Evolutionary conservation across 2,329 filamentous ascomycete genomes (phyloP).

Genomic region (Diplocarpon mali): DNA sequence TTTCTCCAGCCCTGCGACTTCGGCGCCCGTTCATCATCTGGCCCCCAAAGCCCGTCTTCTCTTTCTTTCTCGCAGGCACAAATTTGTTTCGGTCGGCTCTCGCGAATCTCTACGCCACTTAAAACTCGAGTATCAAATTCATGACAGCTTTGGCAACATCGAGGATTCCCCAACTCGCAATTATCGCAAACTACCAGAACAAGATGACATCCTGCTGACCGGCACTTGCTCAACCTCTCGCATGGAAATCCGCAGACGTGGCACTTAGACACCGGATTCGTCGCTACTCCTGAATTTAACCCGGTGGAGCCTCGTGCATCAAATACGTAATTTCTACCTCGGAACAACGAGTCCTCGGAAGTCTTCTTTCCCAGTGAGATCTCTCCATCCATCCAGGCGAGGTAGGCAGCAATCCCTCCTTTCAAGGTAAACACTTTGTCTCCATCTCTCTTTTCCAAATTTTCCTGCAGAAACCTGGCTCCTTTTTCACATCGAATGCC

Average conservation of each 20-base stretch:
- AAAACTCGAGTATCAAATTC: slow-evolving; percentile 10
- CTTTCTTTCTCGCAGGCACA: slow-evolving; percentile 25
- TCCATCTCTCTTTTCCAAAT: slow-evolving; percentile 13
- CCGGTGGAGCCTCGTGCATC: slow-evolving; percentile 26
- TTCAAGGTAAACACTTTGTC: slow-evolving; percentile 24
- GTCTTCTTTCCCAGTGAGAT: slow-evolving; percentile 20
- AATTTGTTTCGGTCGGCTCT: slow-evolving; percentile 12
- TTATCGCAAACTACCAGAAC: slow-evolving; percentile 24
- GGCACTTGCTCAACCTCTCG: slow-evolving; percentile 25
- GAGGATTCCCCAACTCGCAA: slow-evolving; percentile 19
- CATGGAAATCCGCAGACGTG: slow-evolving; percentile 19
- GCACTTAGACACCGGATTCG: slow-evolving; percentile 23
- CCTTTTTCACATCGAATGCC: slow-evolving; percentile 28
- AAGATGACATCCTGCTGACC: slow-evolving; percentile 23
- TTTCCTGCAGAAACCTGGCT: slow-evolving; percentile 24
- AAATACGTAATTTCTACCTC: slow-evolving; percentile 27
- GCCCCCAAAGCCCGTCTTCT: slow-evolving; percentile 24
- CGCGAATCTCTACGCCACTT: not conserved
- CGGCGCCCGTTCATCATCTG: not conserved
- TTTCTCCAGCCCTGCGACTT: slow-evolving; percentile 15
- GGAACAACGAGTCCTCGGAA: slow-evolving; percentile 23
- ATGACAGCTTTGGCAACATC: slow-evolving; percentile 24
- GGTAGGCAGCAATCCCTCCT: slow-evolving; percentile 26
- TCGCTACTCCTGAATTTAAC: slow-evolving; percentile 1
- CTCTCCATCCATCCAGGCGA: slow-evolving; percentile 27